Evolutionary conservation across 176 grass and related monocot species (phyloP), one percentile per base, ranked within the genome.

Genomic region (Chloris gayana): DNA sequence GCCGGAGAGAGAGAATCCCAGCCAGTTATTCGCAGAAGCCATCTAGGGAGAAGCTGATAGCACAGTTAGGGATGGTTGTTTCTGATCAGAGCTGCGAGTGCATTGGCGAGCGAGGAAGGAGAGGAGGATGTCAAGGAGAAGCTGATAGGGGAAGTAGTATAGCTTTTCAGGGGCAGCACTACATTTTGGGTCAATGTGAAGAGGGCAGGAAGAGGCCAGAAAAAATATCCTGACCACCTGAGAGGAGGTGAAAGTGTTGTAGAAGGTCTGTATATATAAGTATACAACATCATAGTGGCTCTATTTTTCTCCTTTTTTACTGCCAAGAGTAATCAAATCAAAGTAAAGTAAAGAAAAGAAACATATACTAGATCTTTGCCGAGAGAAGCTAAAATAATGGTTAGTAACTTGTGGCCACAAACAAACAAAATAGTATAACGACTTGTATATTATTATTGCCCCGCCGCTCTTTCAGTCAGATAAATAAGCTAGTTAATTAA

Each of bases 11-110:
- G 92, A 94, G 83, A 94, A 94, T 31, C 75, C 88, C 21, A 94
- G 42, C 92, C 92, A 94, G 83, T 94, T 86, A 80, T 94, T 94
- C 17, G 78, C 50, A 34, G 92, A 94, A 76, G 88, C 80, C 88
- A 94, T 93, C 74, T 31, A 25, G 14, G 41, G 46, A n/a, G n/a
- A 19, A 67, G 15, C 26, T 31, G 83, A 35, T 82, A 85, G 47
- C 61, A 73, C 78, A 89, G 60, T 66, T 30, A 25, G 35, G 61
- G 38, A 62, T 62, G 59, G 32, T 53, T 49, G 22, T 50, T 72
- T 72, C 35, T 61, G 87, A 78, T 77, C 67, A 89, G 79, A 82
- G 60, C 31, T 47, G 31, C 33, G 82, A n/a, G 58, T 47, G 59
- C 66, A 81, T 82, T 72, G 72, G 87, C 47, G 47, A 50, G 13